phyloP scores from a whole-genome alignment of 768 basidiomycete species.

The Gyrodon lividus region DNA sequence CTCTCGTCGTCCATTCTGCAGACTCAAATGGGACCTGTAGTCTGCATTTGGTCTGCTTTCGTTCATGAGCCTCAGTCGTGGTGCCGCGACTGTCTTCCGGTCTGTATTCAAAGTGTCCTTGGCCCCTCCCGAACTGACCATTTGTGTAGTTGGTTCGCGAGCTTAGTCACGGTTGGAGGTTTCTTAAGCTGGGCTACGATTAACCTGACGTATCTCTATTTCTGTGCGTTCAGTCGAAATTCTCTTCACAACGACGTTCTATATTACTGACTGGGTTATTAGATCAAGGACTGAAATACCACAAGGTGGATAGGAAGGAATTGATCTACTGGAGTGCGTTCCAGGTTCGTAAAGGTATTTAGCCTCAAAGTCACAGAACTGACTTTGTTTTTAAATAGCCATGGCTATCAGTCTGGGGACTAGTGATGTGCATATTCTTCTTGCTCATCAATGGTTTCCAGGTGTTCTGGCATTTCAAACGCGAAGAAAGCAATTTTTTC shows the following conservation, averaged over 20 bases:
- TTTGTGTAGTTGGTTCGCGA: slow-evolving; percentile 57
- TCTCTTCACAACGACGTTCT: background rate
- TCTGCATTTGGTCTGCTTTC: slow-evolving; percentile 43
- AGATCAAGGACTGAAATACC: slow-evolving; percentile 66
- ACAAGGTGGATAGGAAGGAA: slow-evolving; percentile 60
- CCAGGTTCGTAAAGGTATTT: slow-evolving; percentile 36
- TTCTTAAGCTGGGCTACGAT: slow-evolving; percentile 66
- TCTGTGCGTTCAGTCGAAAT: slow-evolving; percentile 42
- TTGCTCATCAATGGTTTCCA: slow-evolving; percentile 54
- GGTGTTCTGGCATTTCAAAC: slow-evolving; percentile 64
- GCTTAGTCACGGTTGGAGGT: slow-evolving; percentile 60
- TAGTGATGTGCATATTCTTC: slow-evolving; percentile 60
- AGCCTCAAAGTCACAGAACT: slow-evolving; percentile 10
- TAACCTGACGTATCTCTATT: slow-evolving; percentile 67
- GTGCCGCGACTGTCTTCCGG: slow-evolving; percentile 38
- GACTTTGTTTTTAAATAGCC: slow-evolving; percentile 33
- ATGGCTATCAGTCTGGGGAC: slow-evolving; percentile 64
- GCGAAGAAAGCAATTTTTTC: slow-evolving; percentile 44
- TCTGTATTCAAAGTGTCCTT: background rate
- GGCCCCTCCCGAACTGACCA: background rate
- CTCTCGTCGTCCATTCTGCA: background rate
- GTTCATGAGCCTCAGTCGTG: slow-evolving; percentile 62
- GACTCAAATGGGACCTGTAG: slow-evolving; percentile 8
- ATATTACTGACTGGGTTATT: slow-evolving; percentile 11
- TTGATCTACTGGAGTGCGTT: slow-evolving; percentile 60